These are phyloP conservation scores for Neoascochyta sp. DNA, from an alignment of 2,329 filamentous ascomycete genomes.

Conservation along the genomic window DNA sequence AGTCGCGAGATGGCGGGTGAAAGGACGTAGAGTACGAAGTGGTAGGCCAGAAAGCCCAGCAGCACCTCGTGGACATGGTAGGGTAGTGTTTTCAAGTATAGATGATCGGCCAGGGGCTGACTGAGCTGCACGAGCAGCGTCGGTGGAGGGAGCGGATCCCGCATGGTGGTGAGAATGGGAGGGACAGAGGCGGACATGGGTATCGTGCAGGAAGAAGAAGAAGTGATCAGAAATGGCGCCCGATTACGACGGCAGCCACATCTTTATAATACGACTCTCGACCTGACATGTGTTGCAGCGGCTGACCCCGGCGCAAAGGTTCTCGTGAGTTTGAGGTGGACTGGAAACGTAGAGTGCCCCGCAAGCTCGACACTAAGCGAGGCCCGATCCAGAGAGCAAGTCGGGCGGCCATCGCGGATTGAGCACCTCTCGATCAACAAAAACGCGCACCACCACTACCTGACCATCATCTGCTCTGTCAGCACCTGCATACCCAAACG, in stretches of 20 bases:
- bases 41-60: conserved; percentile 64
- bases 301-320: too few species aligned
- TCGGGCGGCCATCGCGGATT: too few species aligned
- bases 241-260: too few species aligned
- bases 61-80: conserved; percentile 74
- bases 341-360: too few species aligned
- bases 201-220: too few species aligned
- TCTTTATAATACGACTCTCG: too few species aligned
- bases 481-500: conserved; percentile 9
- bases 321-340: too few species aligned
- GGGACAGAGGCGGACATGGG: conserved; percentile 18
- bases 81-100: conserved; percentile 64
- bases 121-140: conserved; percentile 54
- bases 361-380: too few species aligned
- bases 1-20: conserved; percentile 63
- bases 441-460: conserved; percentile 2
- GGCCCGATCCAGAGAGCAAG: too few species aligned
- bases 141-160: conserved; percentile 65
- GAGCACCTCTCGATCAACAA: conserved; percentile 9
- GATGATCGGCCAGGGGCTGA: conserved; percentile 61
- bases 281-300: too few species aligned
- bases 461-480: conserved; percentile 4
- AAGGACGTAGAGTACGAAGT: conserved; percentile 61
- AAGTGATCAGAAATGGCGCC: too few species aligned
- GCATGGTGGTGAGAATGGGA: conserved; percentile 51